Evolutionary conservation across 2,329 filamentous ascomycete species (phyloP), one percentile per base, ranked within the genome.

Genomic region (Cercospora nicotianae): DNA sequence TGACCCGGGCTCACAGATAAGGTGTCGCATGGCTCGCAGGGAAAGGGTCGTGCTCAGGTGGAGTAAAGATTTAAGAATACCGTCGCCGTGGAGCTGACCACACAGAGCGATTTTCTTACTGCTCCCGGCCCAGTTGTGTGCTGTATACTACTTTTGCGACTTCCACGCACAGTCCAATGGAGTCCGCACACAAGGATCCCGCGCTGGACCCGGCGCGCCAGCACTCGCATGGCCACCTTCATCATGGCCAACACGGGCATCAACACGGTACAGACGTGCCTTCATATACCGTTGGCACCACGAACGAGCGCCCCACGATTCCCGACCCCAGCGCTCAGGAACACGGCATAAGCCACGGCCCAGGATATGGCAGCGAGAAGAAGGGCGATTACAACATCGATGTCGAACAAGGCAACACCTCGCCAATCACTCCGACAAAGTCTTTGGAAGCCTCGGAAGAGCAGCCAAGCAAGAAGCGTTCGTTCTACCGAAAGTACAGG

Each of bases 401-500:
- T 55, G 62, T 72, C 10, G 72, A 74, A 48, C 71, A 72, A 33
- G 72, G 72, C 53, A 64, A 72, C 18, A 60, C 67, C 18, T 63
- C 67, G 42, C 51, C 63, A 10, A 69, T 71, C 13, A 64, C 69
- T 33, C 71, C 69, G 5, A 57, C 66, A 13, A 65, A 70, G 33
- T 69, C 63, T 9, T 28, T 69, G 45, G 70, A 67, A 57, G 39
- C 58, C 45, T 64, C 66, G 62, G 45, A 66, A 60, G 28, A 65
- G 55, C 39, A 60, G 51, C 60, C 63, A 42, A 36, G 63, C 57
- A 45, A 76, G 70, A n/a, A 65, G 79, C 57, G 77, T 8, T 74
- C 66, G 7, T 75, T 85, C 68, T 86, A 86, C 72, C 77, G 78
- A 69, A 81, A 80, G 65, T 82, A 82, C 72, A 81, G 83, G 45